These are phyloP conservation scores for Leccinum ochraceum DNA, from an alignment of 768 basidiomycete genomes.

Conservation along the genomic window DNA sequence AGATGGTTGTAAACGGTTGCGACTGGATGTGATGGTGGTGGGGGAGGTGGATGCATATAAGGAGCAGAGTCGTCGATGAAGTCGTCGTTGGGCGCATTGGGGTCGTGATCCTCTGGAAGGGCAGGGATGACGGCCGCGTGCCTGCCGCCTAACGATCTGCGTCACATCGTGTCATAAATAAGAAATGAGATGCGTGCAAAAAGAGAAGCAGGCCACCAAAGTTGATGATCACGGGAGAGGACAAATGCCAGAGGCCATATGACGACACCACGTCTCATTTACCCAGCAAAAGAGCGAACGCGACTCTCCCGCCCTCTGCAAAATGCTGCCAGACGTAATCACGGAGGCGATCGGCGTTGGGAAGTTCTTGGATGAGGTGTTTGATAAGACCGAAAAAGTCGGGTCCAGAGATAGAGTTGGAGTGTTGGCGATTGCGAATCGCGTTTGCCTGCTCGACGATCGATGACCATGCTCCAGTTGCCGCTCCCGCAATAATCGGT, in stretches of 20 bases:
- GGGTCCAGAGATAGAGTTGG: constrained; percentile 85
- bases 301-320: constrained; percentile 79
- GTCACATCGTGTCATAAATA: constrained; percentile 35
- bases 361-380: constrained; percentile 84
- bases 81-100: constrained; percentile 35
- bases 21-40: no score
- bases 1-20: no score
- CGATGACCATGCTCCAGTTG: constrained; percentile 84
- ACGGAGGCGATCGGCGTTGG: constrained; percentile 65
- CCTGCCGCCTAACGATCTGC: constrained; percentile 74
- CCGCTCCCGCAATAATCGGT: constrained; percentile 80
- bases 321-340: constrained; percentile 90
- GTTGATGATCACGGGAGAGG: constrained; percentile 14
- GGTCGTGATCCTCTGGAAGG: constrained; percentile 70
- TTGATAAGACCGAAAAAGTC: constrained; percentile 91
- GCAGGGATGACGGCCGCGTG: constrained; percentile 84
- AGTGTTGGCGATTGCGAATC: constrained; percentile 79
- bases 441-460: constrained; percentile 83
- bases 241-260: constrained; percentile 10
- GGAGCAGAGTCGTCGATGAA: constrained; percentile 25
- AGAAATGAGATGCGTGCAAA: constrained; percentile 28
- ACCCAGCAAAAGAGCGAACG: constrained; percentile 11
- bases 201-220: constrained; percentile 20
- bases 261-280: constrained; percentile 13
- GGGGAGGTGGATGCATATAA: constrained; percentile 20